These are phyloP conservation scores for Metrosideros polymorpha DNA, from an alignment of 441 rosid species.

Conservation along the genomic window DNA sequence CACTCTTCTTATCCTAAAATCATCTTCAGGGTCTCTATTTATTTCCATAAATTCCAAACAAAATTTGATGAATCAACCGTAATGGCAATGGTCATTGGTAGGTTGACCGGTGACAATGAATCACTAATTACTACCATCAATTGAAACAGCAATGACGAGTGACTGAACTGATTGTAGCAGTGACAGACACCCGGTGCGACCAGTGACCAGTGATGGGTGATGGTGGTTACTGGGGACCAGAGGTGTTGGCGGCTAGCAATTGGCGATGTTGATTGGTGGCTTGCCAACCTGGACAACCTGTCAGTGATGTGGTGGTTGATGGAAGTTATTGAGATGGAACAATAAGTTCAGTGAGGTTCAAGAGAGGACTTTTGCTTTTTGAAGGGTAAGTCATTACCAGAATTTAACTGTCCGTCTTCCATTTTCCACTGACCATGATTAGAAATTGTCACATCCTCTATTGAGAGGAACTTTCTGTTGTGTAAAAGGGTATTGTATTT, in stretches of 20 bases:
- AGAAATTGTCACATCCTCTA: slow-evolving; percentile 30
- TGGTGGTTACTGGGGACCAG: neutral
- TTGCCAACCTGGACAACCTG: neutral
- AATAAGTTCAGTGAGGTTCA: neutral
- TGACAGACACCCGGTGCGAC: neutral
- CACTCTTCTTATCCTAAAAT: neutral
- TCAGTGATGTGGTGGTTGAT: neutral
- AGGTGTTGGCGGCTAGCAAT: neutral
- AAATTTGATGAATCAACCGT: neutral
- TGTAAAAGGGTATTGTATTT: slow-evolving; percentile 60
- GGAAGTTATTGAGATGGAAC: neutral
- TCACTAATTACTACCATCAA: neutral
- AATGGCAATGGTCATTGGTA: neutral
- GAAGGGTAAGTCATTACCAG: neutral
- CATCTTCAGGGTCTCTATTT: neutral
- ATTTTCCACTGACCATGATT: neutral
- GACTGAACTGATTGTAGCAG: neutral
- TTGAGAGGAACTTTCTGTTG: slow-evolving; percentile 54
- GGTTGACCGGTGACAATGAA: neutral
- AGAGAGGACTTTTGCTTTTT: neutral
- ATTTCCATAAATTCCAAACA: neutral
- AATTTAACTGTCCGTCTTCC: neutral
- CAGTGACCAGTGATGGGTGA: neutral
- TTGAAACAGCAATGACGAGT: neutral
- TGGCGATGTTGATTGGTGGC: neutral